Evolutionary conservation across 176 grass and related monocot species (phyloP).

Genomic region (Aegilops tauschii): DNA sequence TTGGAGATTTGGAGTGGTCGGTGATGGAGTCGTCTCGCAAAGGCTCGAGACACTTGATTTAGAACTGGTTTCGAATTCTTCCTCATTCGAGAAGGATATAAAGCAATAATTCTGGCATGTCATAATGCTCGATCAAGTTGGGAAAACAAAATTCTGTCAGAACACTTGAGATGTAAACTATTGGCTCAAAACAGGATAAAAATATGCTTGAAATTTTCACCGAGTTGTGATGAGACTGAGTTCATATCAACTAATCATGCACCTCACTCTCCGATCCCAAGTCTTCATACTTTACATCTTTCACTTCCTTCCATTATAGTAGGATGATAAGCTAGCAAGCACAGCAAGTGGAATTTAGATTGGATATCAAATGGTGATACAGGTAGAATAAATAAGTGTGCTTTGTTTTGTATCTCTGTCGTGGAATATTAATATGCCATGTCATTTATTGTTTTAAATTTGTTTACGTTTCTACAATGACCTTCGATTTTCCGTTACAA

Average conservation of each 20-base stretch:
- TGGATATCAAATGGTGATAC: conserved; percentile 10
- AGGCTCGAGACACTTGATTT: background rate
- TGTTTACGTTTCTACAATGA: background rate
- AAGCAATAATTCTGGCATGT: background rate
- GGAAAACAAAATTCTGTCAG: background rate
- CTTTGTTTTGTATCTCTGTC: background rate
- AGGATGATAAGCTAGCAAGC: conserved; percentile 3
- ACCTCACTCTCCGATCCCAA: background rate
- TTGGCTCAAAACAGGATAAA: background rate
- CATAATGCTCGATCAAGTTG: background rate
- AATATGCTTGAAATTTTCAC: background rate
- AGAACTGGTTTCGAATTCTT: background rate
- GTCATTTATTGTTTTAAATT: background rate
- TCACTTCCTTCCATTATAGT: conserved; percentile 9
- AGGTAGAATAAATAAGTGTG: background rate
- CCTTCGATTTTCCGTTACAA: background rate
- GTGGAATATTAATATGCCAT: background rate
- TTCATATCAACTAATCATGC: background rate
- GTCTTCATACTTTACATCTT: background rate
- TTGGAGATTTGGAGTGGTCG: background rate
- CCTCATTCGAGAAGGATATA: background rate
- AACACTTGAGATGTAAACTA: background rate
- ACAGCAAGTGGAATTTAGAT: conserved; percentile 14
- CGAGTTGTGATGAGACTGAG: background rate
- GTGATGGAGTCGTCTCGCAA: background rate